A percentile compares a stretch with the other conserved stretches of the same genome.
phyloP scores from a whole-genome alignment of 306 rosid genomes.

The Senna siamea region DNA sequence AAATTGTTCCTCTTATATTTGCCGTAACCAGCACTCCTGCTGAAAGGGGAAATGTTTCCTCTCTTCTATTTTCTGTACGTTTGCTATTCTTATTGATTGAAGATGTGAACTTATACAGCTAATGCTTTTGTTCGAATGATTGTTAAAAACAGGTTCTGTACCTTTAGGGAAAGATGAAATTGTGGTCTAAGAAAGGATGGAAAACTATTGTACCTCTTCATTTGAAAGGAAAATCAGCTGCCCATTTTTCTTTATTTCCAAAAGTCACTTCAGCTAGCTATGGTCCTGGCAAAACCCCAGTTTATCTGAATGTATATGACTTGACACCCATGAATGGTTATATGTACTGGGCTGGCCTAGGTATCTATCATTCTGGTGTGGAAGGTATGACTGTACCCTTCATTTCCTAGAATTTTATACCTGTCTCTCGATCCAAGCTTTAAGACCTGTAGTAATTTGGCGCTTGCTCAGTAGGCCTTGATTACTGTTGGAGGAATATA shows the following conservation, averaged over 20 bases:
- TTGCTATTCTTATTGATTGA: slow-evolving; percentile 12
- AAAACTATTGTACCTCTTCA: slow-evolving; percentile 69
- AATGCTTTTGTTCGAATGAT: slow-evolving; percentile 32
- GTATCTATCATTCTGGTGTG: slow-evolving; percentile 96
- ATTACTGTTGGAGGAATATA: slow-evolving; percentile 6
- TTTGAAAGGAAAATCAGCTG: slow-evolving; percentile 76
- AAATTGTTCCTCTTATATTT: slow-evolving; percentile 22
- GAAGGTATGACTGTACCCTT: slow-evolving; percentile 63
- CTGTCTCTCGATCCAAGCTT: slow-evolving; percentile 9
- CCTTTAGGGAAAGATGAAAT: slow-evolving; percentile 61
- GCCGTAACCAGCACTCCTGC: slow-evolving; percentile 1
- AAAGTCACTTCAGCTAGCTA: slow-evolving; percentile 62
- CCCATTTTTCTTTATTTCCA: slow-evolving; percentile 73
- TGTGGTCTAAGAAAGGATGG: slow-evolving; percentile 81
- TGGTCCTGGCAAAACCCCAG: slow-evolving; percentile 75
- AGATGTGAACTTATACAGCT: slow-evolving; percentile 18
- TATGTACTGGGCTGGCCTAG: slow-evolving; percentile 94
- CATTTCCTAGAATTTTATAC: slow-evolving; percentile 22
- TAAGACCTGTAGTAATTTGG: slow-evolving; percentile 1
- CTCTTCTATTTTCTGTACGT: not conserved
- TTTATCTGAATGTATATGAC: slow-evolving; percentile 93
- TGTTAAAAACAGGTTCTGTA: slow-evolving; percentile 46
- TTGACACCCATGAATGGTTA: slow-evolving; percentile 95
- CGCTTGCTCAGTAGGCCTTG: not conserved
- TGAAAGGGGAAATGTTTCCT: not conserved